A percentile compares a stretch with the other conserved stretches of the same genome.
These are phyloP conservation scores for Lepidium campestre DNA, from an alignment of 441 rosid species.

Conservation along the genomic window DNA sequence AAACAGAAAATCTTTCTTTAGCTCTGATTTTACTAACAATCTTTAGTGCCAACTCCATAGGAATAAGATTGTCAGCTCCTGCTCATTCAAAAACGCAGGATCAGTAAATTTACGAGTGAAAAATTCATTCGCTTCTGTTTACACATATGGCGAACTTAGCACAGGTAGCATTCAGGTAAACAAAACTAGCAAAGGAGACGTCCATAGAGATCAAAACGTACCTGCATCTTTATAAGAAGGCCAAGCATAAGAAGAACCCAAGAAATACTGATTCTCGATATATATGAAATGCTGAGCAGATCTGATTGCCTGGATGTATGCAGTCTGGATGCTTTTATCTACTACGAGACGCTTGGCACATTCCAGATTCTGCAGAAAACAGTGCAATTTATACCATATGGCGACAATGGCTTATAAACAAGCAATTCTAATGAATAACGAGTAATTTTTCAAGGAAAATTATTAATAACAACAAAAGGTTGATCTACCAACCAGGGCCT, in stretches of 20 bases:
- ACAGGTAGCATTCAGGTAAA: not conserved
- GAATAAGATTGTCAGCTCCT: conserved; percentile 88
- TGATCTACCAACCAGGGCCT: conserved; percentile 44
- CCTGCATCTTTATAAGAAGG: conserved; percentile 62
- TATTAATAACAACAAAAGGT: conserved; percentile 9
- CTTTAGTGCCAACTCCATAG: conserved; percentile 89
- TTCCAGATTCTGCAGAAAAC: conserved; percentile 48
- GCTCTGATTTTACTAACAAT: conserved; percentile 79
- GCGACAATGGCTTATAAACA: not conserved
- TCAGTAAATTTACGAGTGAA: not conserved
- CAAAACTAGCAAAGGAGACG: not conserved
- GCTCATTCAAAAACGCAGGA: conserved; percentile 21
- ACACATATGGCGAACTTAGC: not conserved
- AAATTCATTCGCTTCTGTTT: not conserved
- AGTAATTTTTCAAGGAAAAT: not conserved
- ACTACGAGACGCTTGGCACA: conserved; percentile 48
- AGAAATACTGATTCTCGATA: conserved; percentile 72
- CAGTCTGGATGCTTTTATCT: conserved; percentile 70
- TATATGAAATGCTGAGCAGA: conserved; percentile 75
- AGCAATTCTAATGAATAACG: not conserved
- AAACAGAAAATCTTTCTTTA: conserved; percentile 75
- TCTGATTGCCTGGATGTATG: conserved; percentile 72
- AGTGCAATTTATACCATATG: not conserved
- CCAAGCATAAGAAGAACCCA: conserved; percentile 80
- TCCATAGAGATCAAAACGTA: conserved; percentile 18